Conservation (phyloP, 306 rosid species). For the Pueraria montana region DNA sequence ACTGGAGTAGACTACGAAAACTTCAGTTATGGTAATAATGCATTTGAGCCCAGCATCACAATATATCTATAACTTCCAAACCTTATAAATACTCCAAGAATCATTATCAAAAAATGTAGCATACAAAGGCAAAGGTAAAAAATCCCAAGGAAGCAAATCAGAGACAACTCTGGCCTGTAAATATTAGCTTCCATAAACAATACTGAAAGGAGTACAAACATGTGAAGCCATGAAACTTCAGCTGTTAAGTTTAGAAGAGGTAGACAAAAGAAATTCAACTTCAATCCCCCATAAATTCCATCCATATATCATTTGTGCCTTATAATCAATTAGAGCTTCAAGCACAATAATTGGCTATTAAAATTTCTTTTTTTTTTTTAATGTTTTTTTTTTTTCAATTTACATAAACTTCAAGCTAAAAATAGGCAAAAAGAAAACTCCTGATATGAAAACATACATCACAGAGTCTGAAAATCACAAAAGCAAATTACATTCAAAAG, state of each 20-base stretch:
- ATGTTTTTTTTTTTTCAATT: not conserved
- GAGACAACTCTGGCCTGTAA: conserved; percentile 13
- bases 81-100: conserved; percentile 34
- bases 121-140: conserved; percentile 10
- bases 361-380: not conserved
- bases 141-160: conserved; percentile 21
- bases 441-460: not conserved
- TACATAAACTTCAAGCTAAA: not conserved
- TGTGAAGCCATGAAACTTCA: conserved; percentile 38
- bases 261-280: conserved; percentile 15
- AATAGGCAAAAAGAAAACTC: conserved; percentile 12
- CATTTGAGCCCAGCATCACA: conserved; percentile 21
- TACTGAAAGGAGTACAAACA: conserved; percentile 19
- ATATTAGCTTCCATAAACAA: conserved; percentile 12
- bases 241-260: conserved; percentile 39
- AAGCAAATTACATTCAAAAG: conserved; percentile 37
- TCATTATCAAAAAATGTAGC: not conserved
- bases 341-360: not conserved
- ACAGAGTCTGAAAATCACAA: conserved; percentile 31
- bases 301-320: not conserved
- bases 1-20: conserved; percentile 33
- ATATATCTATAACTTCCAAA: conserved; percentile 7
- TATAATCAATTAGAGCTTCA: conserved; percentile 22
- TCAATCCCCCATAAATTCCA: conserved; percentile 22
- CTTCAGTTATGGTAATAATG: conserved; percentile 8